phyloP scores from a whole-genome alignment of 1,284 basidiomycete species.

The Ustilago hordei region DNA sequence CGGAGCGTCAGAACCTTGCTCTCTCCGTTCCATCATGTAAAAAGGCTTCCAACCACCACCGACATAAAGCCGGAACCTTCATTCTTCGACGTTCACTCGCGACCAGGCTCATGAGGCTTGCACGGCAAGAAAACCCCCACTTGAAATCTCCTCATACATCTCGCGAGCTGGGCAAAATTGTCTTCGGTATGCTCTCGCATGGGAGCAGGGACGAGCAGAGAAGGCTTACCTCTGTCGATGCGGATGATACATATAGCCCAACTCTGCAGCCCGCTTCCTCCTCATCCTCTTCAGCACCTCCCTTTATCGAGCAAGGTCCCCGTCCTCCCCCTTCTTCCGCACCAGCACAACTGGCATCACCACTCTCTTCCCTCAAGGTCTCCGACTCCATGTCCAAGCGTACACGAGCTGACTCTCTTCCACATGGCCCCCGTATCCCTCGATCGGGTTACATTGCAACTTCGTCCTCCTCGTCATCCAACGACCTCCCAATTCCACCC shows the following conservation, averaged over 20 bases:
- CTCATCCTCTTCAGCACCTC: not conserved
- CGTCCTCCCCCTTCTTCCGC: not conserved
- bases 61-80: constrained; percentile 6
- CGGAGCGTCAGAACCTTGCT: not conserved
- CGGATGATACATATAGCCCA: not conserved
- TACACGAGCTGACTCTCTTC: not conserved
- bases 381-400: constrained; percentile 29
- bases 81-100: not conserved
- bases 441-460: not conserved
- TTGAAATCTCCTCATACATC: not conserved
- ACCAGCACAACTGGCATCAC: not conserved
- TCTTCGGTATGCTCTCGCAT: not conserved
- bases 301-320: no score
- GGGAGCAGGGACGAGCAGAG: not conserved
- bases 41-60: no score
- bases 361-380: not conserved
- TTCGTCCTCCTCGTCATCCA: not conserved
- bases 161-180: no score
- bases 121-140: not conserved
- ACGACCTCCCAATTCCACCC: not conserved
- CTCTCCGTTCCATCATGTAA: not conserved
- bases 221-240: not conserved
- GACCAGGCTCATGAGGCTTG: not conserved
- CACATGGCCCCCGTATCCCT: not conserved
- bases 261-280: not conserved